Evolutionary conservation across 2,329 filamentous ascomycete genomes (phyloP).

Genomic region (Ceratocystis ficicola): DNA sequence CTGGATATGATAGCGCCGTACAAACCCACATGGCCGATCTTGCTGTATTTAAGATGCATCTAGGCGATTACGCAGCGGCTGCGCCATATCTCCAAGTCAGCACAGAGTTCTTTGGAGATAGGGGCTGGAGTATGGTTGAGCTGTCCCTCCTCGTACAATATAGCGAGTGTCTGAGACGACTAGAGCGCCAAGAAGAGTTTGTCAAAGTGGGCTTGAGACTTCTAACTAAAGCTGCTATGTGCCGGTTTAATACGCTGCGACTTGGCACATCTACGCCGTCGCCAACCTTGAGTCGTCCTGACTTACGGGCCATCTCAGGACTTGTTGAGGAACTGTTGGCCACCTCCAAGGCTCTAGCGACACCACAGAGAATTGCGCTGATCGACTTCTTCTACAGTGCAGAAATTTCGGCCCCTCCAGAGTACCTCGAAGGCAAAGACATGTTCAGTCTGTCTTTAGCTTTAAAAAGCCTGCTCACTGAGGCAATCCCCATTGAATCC

Average conservation of each 20-base stretch:
- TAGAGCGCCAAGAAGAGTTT: conserved; percentile 67
- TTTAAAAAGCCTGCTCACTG: conserved; percentile 17
- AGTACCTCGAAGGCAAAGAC: conserved; percentile 39
- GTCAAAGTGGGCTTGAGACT: conserved; percentile 63
- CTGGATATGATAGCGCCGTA: conserved; percentile 64
- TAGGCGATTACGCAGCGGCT: conserved; percentile 61
- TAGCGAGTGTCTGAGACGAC: conserved; percentile 63
- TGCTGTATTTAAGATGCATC: conserved; percentile 67
- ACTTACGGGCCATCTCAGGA: conserved; percentile 35
- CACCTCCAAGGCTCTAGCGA: conserved; percentile 35
- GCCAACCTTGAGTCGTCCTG: conserved; percentile 17
- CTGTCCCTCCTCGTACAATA: conserved; percentile 78
- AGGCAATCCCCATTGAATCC: conserved; percentile 18
- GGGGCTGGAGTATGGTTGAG: conserved; percentile 68
- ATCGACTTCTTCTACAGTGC: conserved; percentile 62
- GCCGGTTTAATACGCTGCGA: conserved; percentile 28
- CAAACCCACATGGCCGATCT: conserved; percentile 72
- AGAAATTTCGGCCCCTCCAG: conserved; percentile 53
- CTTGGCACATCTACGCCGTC: conserved; percentile 18
- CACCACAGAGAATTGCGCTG: conserved; percentile 56
- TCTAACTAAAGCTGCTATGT: conserved; percentile 47
- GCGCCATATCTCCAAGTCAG: conserved; percentile 67
- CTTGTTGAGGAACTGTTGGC: conserved; percentile 38
- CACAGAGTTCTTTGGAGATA: conserved; percentile 64
- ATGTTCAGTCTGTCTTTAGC: conserved; percentile 25